Conservation (phyloP, 2,329 filamentous ascomycete species). For the Alternaria ethzedia region DNA sequence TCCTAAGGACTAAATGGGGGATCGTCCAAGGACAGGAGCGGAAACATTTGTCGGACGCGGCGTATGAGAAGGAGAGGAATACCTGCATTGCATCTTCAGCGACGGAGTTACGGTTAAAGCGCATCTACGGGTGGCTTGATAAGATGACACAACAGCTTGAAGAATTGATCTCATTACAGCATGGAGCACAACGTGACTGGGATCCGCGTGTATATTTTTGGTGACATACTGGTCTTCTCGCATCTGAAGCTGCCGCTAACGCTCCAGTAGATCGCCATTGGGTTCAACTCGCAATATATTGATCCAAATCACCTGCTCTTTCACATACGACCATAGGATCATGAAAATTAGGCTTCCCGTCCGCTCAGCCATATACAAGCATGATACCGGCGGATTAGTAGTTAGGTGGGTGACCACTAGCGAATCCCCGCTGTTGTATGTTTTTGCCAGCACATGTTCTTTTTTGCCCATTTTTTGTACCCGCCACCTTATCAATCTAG, state of each 20-base stretch:
- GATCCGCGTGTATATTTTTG: too few relatives aligned
- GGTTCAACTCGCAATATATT: too few relatives aligned
- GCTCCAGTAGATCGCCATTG: too few relatives aligned
- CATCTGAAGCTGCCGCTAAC: too few relatives aligned
- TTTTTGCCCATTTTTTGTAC: background rate
- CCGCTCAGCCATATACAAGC: too few relatives aligned
- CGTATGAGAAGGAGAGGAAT: background rate
- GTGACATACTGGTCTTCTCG: too few relatives aligned
- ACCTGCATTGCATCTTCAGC: constrained; percentile 30
- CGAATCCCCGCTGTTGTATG: background rate
- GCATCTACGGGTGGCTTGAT: background rate
- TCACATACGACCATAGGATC: too few relatives aligned
- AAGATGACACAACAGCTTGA: background rate
- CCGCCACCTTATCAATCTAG: background rate
- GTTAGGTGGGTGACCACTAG: too few relatives aligned
- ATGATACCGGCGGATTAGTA: too few relatives aligned
- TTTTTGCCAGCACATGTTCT: background rate
- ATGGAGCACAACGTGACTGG: too few relatives aligned
- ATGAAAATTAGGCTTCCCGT: too few relatives aligned
- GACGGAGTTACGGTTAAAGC: constrained; percentile 29
- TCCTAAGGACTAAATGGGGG: constrained; percentile 30
- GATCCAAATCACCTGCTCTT: too few relatives aligned
- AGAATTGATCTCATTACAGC: background rate
- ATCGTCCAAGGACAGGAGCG: background rate
- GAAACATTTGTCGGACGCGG: background rate